Evolutionary conservation across 202 grass and related monocot species (phyloP).

Genomic region (Carex arenaria): DNA sequence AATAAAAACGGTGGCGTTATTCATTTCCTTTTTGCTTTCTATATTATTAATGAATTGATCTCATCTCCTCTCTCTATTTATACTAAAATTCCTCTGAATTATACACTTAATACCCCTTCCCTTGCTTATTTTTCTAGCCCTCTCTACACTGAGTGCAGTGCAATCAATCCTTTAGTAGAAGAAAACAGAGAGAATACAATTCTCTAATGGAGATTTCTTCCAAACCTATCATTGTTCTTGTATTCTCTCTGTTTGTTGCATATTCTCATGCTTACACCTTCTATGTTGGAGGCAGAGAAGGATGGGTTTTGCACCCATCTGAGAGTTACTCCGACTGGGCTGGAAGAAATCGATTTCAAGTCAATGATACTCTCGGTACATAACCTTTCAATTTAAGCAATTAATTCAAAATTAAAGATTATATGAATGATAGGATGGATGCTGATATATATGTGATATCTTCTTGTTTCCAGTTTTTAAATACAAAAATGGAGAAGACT

Average conservation of each 20-base stretch:
- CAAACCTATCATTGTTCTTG: slow-evolving; percentile 15
- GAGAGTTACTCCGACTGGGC: slow-evolving; percentile 79
- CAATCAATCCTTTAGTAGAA: neutral
- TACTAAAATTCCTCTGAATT: neutral
- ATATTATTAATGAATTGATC: neutral
- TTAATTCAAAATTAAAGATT: neutral
- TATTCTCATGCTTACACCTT: slow-evolving; percentile 51
- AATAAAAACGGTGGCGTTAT: neutral
- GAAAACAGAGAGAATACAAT: neutral
- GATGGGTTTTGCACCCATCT: slow-evolving; percentile 66
- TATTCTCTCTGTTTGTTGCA: slow-evolving; percentile 23
- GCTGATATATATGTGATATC: neutral
- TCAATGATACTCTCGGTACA: slow-evolving; percentile 67
- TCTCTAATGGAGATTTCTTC: slow-evolving; percentile 12
- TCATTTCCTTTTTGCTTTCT: neutral
- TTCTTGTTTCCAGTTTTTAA: slow-evolving; percentile 39
- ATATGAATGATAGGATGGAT: neutral
- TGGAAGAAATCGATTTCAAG: slow-evolving; percentile 65
- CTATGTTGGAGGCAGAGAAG: slow-evolving; percentile 56
- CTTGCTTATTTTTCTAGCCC: neutral
- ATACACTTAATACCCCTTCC: neutral
- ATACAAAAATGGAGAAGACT: slow-evolving; percentile 28
- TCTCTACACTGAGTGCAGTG: neutral
- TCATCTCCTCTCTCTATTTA: slow-evolving; percentile 2
- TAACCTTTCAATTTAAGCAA: neutral